These are phyloP conservation scores for Trichoderma erinaceum DNA, from an alignment of 495 filamentous ascomycete species.

Conservation along the genomic window DNA sequence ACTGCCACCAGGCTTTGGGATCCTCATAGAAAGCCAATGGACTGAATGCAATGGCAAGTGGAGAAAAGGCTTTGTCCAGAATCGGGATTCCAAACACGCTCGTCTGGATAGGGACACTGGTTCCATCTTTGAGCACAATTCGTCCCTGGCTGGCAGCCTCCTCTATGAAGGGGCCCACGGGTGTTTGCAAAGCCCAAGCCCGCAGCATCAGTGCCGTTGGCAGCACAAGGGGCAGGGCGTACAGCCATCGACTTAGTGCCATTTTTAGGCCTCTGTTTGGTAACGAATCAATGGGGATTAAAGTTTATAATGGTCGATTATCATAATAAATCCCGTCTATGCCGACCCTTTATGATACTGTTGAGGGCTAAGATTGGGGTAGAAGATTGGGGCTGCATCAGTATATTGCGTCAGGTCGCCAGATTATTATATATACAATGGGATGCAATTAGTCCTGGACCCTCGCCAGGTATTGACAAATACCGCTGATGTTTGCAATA, in stretches of 20 bases:
- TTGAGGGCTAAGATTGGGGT: too few relatives aligned
- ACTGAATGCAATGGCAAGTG: background rate
- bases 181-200: background rate
- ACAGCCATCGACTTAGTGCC: background rate
- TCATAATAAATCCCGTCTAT: too few relatives aligned
- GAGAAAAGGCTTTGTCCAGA: background rate
- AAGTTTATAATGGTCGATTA: too few relatives aligned
- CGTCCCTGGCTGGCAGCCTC: background rate
- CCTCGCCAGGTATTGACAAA: too few relatives aligned
- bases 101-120: background rate
- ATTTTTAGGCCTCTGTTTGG: background rate
- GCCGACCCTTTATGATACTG: too few relatives aligned
- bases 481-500: too few relatives aligned
- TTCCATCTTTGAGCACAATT: background rate
- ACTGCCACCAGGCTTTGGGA: background rate
- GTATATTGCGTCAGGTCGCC: too few relatives aligned
- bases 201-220: background rate
- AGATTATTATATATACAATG: too few relatives aligned
- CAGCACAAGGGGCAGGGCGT: constrained; percentile 1
- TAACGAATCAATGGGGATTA: too few relatives aligned
- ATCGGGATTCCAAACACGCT: background rate
- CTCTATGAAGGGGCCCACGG: background rate
- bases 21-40: constrained; percentile 1
- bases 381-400: too few relatives aligned
- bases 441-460: too few relatives aligned